phyloP scores from a whole-genome alignment of 192 early-diverging fungal genomes.

The Coemansia interrupta region DNA sequence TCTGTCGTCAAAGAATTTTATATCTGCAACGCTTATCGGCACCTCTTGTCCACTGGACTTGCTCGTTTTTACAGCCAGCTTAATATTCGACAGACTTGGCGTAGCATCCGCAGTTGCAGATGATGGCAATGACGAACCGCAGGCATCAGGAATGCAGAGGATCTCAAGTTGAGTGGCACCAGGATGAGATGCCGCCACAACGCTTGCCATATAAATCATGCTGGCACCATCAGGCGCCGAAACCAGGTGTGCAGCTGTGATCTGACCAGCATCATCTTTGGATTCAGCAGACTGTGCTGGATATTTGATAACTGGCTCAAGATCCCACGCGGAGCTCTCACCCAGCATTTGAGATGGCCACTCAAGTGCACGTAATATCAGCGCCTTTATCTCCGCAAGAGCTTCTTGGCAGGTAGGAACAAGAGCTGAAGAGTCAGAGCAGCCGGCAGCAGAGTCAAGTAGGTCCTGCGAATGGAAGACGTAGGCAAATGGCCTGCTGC shows the following conservation, averaged over 20 bases:
- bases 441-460: neutral
- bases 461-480: slow-evolving; percentile 19
- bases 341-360: slow-evolving; percentile 42
- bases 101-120: too few species aligned
- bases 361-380: slow-evolving; percentile 17
- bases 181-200: neutral
- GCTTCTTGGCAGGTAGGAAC: slow-evolving; percentile 23
- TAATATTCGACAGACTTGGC: neutral
- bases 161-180: neutral
- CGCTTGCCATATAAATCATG: neutral
- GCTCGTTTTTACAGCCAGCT: neutral
- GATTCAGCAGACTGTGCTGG: neutral
- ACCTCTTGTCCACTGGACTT: neutral
- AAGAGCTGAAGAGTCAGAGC: neutral
- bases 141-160: neutral
- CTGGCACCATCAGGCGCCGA: neutral
- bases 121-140: too few species aligned
- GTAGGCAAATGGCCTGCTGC: slow-evolving; percentile 7
- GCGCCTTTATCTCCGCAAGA: slow-evolving; percentile 5
- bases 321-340: slow-evolving; percentile 18
- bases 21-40: slow-evolving; percentile 13
- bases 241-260: slow-evolving; percentile 5
- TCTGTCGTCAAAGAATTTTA: slow-evolving; percentile 38
- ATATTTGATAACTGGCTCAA: neutral
- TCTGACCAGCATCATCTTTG: neutral